These are phyloP conservation scores for Fusarium pininemorale DNA, from an alignment of 2,329 filamentous ascomycete genomes.

Conservation along the genomic window DNA sequence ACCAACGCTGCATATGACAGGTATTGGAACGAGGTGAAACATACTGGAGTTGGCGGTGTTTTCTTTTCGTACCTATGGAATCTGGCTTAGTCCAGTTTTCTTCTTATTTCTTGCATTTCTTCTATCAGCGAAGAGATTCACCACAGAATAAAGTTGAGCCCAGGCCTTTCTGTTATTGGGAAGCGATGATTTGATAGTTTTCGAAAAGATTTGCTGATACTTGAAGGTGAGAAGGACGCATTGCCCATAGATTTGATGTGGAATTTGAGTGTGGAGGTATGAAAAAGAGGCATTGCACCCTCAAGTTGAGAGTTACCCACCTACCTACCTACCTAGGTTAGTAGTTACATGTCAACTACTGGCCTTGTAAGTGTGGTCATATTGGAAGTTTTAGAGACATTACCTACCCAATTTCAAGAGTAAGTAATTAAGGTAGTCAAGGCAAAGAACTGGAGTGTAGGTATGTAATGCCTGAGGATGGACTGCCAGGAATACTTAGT, in stretches of 20 bases:
- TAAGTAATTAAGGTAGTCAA: neutral
- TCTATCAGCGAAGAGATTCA: conserved; percentile 28
- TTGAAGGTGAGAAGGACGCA: neutral
- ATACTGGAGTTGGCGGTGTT: conserved; percentile 38
- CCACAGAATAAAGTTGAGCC: conserved; percentile 33
- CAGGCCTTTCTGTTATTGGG: conserved; percentile 33
- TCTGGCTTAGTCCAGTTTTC: neutral
- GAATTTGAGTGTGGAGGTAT: neutral
- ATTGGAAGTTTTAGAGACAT: neutral
- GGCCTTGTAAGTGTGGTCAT: neutral
- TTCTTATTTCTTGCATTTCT: conserved; percentile 7
- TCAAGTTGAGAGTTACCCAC: too few species aligned
- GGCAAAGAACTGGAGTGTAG: neutral
- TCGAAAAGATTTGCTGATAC: neutral
- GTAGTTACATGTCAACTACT: neutral
- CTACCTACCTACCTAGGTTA: too few species aligned
- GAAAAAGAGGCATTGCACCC: neutral
- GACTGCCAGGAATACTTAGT: neutral
- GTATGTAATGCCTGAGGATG: neutral
- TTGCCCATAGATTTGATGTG: neutral
- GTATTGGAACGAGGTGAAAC: conserved; percentile 22
- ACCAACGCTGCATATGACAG: conserved; percentile 11
- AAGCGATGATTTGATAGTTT: neutral
- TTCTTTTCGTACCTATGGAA: conserved; percentile 9
- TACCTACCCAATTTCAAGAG: neutral